Evolutionary conservation across 2,329 filamentous ascomycete species (phyloP).

Genomic region (Mycosphaerella sp.): DNA sequence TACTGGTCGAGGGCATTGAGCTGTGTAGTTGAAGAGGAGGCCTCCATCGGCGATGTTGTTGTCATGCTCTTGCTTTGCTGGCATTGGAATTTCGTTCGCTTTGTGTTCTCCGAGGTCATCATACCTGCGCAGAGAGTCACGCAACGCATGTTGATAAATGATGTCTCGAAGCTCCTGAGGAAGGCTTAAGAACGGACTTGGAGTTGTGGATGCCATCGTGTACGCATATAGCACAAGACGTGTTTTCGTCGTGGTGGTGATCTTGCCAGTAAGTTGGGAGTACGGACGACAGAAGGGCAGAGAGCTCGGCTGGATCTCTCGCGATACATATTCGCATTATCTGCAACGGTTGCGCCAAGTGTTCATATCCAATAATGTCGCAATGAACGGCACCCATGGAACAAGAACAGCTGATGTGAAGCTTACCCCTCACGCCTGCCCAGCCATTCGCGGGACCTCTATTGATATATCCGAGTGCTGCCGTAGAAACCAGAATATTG

Average conservation of each 20-base stretch:
- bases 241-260: not conserved
- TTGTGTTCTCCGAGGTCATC: not conserved
- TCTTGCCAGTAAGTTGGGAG: not conserved
- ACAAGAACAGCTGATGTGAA: not conserved
- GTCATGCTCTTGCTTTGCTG: not conserved
- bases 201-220: not conserved
- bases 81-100: not conserved
- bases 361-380: not conserved
- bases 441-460: not conserved
- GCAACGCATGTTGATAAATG: conserved; percentile 1
- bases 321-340: not conserved
- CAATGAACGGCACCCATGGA: not conserved
- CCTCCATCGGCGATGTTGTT: not conserved
- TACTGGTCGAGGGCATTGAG: not conserved
- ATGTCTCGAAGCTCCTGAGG: conserved; percentile 11
- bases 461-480: not conserved
- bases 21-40: not conserved
- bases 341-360: not conserved
- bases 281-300: not conserved
- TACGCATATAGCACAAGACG: not conserved
- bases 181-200: conserved; percentile 1
- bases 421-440: not conserved
- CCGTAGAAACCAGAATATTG: not conserved
- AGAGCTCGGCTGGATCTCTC: not conserved
- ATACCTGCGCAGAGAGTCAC: not conserved